A percentile compares a stretch with the other conserved stretches of the same genome.
phyloP scores from a whole-genome alignment of 2,329 filamentous ascomycete species.

The Waltergamsia citrina region DNA sequence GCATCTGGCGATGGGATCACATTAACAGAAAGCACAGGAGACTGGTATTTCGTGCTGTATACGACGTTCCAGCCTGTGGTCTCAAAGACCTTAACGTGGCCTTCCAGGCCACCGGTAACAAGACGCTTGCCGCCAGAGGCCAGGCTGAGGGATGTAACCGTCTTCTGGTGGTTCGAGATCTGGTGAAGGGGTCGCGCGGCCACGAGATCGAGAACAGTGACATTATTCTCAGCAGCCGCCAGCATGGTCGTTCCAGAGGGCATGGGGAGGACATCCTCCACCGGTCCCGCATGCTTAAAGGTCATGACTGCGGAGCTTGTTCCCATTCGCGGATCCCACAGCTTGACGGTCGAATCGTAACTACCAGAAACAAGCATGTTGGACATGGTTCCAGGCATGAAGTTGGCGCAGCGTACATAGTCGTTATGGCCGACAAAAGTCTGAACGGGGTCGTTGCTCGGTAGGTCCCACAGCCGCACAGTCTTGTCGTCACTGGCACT shows the following conservation, averaged over 20 bases:
- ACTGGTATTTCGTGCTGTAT: constrained; percentile 86
- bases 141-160: constrained; percentile 77
- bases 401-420: constrained; percentile 81
- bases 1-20: constrained; percentile 46
- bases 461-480: constrained; percentile 88
- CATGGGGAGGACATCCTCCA: constrained; percentile 83
- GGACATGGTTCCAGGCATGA: constrained; percentile 66
- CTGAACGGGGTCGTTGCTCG: constrained; percentile 63
- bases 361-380: constrained; percentile 80
- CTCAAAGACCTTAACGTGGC: constrained; percentile 95
- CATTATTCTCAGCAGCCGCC: constrained; percentile 74
- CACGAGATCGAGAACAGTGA: constrained; percentile 87
- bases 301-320: constrained; percentile 66
- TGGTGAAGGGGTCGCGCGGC: constrained; percentile 80
- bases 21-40: constrained; percentile 76
- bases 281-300: constrained; percentile 85
- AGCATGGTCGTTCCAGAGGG: constrained; percentile 79
- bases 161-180: constrained; percentile 94
- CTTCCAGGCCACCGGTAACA: constrained; percentile 82
- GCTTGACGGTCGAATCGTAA: constrained; percentile 86
- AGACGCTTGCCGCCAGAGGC: constrained; percentile 74
- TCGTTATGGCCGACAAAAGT: constrained; percentile 83
- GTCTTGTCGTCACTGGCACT: constrained; percentile 89
- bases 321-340: constrained; percentile 83
- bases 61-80: constrained; percentile 93